These are phyloP conservation scores for Chalciporus sphaerocephalus DNA, from an alignment of 768 basidiomycete species.

Conservation along the genomic window DNA sequence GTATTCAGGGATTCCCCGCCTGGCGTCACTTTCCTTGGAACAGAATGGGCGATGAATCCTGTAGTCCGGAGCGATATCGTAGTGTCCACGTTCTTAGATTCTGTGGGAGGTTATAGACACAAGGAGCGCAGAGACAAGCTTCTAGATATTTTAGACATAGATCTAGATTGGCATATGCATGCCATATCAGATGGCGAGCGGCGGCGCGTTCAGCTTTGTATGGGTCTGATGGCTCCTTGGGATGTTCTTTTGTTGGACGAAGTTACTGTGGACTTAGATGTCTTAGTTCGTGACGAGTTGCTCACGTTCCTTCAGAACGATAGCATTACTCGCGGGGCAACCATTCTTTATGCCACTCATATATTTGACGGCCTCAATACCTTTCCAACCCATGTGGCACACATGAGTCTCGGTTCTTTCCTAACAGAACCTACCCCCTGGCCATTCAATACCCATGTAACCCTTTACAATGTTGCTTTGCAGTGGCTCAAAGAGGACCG, in stretches of 20 bases:
- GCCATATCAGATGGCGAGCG: slow-evolving; percentile 95
- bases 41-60: slow-evolving; percentile 98
- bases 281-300: slow-evolving; percentile 89
- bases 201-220: slow-evolving; percentile 87
- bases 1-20: slow-evolving; percentile 85
- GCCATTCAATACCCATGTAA: slow-evolving; percentile 43
- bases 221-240: slow-evolving; percentile 95
- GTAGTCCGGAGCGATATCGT: slow-evolving; percentile 91
- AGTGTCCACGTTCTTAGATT: slow-evolving; percentile 93
- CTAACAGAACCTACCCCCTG: slow-evolving; percentile 65
- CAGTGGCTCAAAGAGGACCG: slow-evolving; percentile 87
- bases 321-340: slow-evolving; percentile 73
- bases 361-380: slow-evolving; percentile 88
- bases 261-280: slow-evolving; percentile 96
- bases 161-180: slow-evolving; percentile 96
- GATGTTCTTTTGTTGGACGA: slow-evolving; percentile 92
- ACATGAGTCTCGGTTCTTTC: slow-evolving; percentile 83
- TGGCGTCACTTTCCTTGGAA: slow-evolving; percentile 85
- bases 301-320: slow-evolving; percentile 83
- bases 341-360: slow-evolving; percentile 94
- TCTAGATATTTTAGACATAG: slow-evolving; percentile 90
- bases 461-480: slow-evolving; percentile 71
- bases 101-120: slow-evolving; percentile 92
- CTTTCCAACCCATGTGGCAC: slow-evolving; percentile 93
- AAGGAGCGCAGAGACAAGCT: slow-evolving; percentile 82